These are phyloP conservation scores for Leccinum uliginosum DNA, from an alignment of 768 basidiomycete genomes.

Conservation along the genomic window DNA sequence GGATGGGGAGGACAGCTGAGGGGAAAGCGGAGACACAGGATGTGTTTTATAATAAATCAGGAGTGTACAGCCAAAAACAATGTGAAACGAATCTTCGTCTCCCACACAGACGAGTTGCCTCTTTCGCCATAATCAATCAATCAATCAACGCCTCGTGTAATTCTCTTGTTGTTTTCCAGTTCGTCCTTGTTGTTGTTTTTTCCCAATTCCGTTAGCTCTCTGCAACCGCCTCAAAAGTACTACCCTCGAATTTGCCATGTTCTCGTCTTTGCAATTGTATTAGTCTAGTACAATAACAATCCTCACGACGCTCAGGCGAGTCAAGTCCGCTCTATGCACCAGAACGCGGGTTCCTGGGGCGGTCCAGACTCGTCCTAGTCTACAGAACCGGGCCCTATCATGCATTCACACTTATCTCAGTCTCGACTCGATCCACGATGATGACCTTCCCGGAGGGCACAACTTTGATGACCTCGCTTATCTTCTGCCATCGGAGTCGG, in stretches of 20 bases:
- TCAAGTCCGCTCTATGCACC: not conserved
- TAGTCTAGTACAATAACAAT: constrained; percentile 13
- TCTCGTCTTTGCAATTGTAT: constrained; percentile 13
- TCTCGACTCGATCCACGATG: not conserved
- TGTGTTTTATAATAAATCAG: constrained; percentile 17
- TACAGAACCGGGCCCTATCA: not conserved
- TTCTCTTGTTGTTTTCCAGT: not conserved
- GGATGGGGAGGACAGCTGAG: constrained; percentile 4
- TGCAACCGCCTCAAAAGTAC: not conserved
- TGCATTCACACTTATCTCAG: not conserved
- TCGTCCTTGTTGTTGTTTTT: constrained; percentile 8
- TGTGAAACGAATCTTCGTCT: constrained; percentile 6
- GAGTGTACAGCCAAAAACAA: constrained; percentile 18
- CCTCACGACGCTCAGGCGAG: constrained; percentile 8
- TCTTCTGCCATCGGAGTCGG: not conserved
- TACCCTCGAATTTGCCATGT: not conserved
- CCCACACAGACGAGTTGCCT: constrained; percentile 13
- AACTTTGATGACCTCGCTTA: not conserved
- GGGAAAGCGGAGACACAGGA: not conserved
- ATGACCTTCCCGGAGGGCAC: not conserved
- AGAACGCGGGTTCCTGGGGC: not conserved
- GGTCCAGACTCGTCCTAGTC: not conserved
- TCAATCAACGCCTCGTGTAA: constrained; percentile 6
- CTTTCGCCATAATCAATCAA: constrained; percentile 18
- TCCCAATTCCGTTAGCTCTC: not conserved